Conservation (phyloP, 2,329 filamentous ascomycete species). For the Neopestalotiopsis clavispora region DNA sequence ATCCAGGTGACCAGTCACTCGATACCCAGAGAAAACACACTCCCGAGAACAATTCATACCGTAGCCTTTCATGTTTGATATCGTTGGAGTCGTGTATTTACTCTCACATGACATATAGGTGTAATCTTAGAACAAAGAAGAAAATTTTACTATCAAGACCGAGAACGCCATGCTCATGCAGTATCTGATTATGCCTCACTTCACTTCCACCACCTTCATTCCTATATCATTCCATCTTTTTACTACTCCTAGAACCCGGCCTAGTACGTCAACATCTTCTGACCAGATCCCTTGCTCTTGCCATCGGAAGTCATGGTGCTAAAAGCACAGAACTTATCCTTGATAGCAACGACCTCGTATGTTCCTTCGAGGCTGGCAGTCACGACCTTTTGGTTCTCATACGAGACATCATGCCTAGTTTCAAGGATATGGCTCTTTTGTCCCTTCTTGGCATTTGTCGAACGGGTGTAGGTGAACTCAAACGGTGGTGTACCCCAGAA, state of each 20-base stretch:
- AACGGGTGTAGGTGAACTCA: conserved; percentile 95
- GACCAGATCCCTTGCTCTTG: conserved; percentile 46
- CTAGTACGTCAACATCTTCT: conserved; percentile 41
- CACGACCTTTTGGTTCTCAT: conserved; percentile 81
- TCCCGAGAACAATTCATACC: no score
- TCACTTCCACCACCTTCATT: conserved; percentile 17
- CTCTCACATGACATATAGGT: neutral
- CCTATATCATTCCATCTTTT: conserved; percentile 20
- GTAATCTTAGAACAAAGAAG: neutral
- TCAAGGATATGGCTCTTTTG: conserved; percentile 83
- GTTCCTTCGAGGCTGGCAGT: conserved; percentile 91
- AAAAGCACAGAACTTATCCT: conserved; percentile 90
- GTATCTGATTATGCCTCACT: conserved; percentile 21
- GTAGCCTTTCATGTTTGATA: neutral
- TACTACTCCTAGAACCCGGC: neutral
- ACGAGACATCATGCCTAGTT: conserved; percentile 84
- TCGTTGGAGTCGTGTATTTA: neutral
- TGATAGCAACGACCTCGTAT: conserved; percentile 96
- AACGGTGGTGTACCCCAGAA: conserved; percentile 97
- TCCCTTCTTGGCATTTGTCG: conserved; percentile 80
- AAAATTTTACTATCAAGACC: conserved; percentile 15
- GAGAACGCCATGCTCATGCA: conserved; percentile 38
- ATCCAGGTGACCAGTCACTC: no score
- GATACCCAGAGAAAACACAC: no score
- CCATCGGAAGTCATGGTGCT: conserved; percentile 68